Evolutionary conservation across 2,329 filamentous ascomycete species (phyloP).

Genomic region (Neofusicoccum sp.): DNA sequence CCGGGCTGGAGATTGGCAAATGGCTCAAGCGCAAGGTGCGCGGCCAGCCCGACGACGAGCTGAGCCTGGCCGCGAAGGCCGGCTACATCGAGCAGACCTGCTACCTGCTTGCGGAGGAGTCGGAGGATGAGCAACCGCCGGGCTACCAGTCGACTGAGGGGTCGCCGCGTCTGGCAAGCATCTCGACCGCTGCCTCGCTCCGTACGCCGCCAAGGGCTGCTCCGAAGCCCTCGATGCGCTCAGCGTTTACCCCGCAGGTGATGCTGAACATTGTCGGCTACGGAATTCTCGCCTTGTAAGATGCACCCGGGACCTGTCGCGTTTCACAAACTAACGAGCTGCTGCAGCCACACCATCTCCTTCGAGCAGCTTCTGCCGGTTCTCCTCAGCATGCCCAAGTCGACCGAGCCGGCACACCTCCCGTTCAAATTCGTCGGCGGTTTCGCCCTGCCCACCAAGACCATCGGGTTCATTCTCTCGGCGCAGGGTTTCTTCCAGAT

Average conservation of each 20-base stretch:
- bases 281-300: conserved; percentile 92
- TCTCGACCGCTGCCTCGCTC: conserved; percentile 25
- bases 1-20: conserved; percentile 72
- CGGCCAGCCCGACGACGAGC: conserved; percentile 28
- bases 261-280: conserved; percentile 85
- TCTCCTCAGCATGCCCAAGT: conserved; percentile 71
- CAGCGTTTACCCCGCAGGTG: conserved; percentile 80
- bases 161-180: conserved; percentile 50
- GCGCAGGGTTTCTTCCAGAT: conserved; percentile 89
- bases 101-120: conserved; percentile 60
- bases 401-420: conserved; percentile 54
- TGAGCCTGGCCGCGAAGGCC: conserved; percentile 39
- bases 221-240: conserved; percentile 37
- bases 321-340: conserved; percentile 23
- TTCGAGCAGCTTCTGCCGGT: conserved; percentile 93
- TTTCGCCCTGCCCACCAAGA: conserved; percentile 77
- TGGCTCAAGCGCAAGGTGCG: conserved; percentile 54
- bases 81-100: conserved; percentile 57
- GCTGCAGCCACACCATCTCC: conserved; percentile 86
- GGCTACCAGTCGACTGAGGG: conserved; percentile 63
- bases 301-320: conserved; percentile 29
- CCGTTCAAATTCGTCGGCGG: conserved; percentile 90
- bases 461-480: conserved; percentile 84
- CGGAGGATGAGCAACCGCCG: conserved; percentile 60
- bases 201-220: conserved; percentile 4